Evolutionary conservation across 2,329 filamentous ascomycete species (phyloP).

Genomic region (Xylaria sp.): DNA sequence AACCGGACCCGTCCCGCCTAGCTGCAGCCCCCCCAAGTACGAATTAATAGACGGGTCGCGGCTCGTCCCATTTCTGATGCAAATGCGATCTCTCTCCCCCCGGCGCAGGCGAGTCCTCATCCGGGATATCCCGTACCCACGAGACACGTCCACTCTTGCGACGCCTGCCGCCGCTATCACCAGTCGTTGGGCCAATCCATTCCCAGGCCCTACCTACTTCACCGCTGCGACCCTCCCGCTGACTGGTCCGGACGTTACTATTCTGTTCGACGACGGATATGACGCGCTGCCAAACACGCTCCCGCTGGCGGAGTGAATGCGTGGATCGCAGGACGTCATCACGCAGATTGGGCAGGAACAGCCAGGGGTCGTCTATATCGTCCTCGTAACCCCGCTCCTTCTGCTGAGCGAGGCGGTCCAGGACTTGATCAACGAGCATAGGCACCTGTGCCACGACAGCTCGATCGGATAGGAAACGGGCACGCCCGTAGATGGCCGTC

Average conservation of each 20-base stretch:
- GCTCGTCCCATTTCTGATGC: slow-evolving; percentile 54
- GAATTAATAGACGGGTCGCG: slow-evolving; percentile 49
- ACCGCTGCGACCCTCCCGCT: slow-evolving; percentile 74
- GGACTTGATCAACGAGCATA: slow-evolving; percentile 81
- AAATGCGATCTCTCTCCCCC: slow-evolving; percentile 41
- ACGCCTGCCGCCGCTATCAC: slow-evolving; percentile 55
- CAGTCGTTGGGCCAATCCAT: slow-evolving; percentile 70
- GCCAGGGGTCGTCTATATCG: slow-evolving; percentile 76
- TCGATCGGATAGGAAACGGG: slow-evolving; percentile 69
- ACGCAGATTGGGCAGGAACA: slow-evolving; percentile 87
- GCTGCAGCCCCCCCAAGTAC: neutral
- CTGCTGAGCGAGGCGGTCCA: slow-evolving; percentile 84
- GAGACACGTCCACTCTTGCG: slow-evolving; percentile 65
- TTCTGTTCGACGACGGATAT: slow-evolving; percentile 89
- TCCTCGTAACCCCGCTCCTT: slow-evolving; percentile 77
- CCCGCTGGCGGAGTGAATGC: slow-evolving; percentile 78
- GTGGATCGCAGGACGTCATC: slow-evolving; percentile 90
- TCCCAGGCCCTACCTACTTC: slow-evolving; percentile 75
- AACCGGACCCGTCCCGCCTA: neutral
- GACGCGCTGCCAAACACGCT: slow-evolving; percentile 86
- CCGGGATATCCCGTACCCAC: slow-evolving; percentile 53
- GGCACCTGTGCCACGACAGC: slow-evolving; percentile 80
- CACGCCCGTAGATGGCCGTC: slow-evolving; percentile 69
- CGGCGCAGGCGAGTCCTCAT: slow-evolving; percentile 45
- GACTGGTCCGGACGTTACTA: slow-evolving; percentile 82